Percentiles rank a stretch among this genome's conserved stretches.
These are phyloP conservation scores for Colletotrichum echinochloae DNA, from an alignment of 2,329 filamentous ascomycete species.

Conservation along the genomic window DNA sequence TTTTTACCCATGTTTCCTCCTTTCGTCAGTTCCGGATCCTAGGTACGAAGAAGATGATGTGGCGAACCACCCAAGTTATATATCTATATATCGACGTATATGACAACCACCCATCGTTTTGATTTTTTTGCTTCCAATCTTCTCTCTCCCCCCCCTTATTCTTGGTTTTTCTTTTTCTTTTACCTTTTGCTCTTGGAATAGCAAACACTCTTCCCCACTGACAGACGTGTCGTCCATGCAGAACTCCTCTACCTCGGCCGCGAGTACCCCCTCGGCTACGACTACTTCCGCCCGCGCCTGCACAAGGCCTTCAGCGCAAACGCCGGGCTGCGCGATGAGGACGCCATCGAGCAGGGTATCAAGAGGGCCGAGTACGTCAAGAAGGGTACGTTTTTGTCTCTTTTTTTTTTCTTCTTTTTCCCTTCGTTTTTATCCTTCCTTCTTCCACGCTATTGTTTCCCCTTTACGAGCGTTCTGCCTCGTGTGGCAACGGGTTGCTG, in stretches of 20 bases:
- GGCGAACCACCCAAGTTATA: background rate
- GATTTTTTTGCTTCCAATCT: too few relatives aligned
- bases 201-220: too few relatives aligned
- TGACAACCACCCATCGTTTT: too few relatives aligned
- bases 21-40: too few relatives aligned
- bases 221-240: conserved; percentile 50
- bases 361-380: conserved; percentile 87
- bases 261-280: conserved; percentile 86
- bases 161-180: too few relatives aligned
- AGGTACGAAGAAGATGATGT: too few relatives aligned
- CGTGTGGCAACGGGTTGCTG: background rate
- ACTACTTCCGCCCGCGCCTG: conserved; percentile 83
- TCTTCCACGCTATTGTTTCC: background rate
- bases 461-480: background rate
- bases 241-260: conserved; percentile 87
- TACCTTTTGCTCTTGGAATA: too few relatives aligned
- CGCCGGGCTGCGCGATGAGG: conserved; percentile 75
- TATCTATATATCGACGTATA: too few relatives aligned
- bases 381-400: conserved; percentile 72
- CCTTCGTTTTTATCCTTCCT: background rate
- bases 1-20: background rate
- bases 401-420: conserved; percentile 9
- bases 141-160: background rate
- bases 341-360: conserved; percentile 81
- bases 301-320: conserved; percentile 89